Evolutionary conservation across 2,329 filamentous ascomycete genomes (phyloP), one percentile per base, ranked within the genome.

Genomic region (Xylariomycetidae sp.): DNA sequence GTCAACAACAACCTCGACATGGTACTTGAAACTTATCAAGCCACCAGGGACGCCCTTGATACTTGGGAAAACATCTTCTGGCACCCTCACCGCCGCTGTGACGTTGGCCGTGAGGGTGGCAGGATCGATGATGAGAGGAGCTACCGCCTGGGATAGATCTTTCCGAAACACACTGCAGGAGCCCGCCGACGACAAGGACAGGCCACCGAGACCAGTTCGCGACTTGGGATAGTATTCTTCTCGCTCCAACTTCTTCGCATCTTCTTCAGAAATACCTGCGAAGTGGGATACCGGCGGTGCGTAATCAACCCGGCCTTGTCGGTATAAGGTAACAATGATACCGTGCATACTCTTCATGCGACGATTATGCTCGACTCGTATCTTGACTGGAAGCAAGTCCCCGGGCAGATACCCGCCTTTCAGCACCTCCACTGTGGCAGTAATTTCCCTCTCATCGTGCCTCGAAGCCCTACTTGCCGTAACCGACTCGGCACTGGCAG

Each of bases 1-100:
- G 54, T 98, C 92, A 15, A 95, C 77, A 18, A 96, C 81, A 3
- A 95, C 85, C 58, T 98, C 92, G 14, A 95, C 74, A 46, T 89
- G 85, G 53, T 98, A 96, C 47, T 82, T 86, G 65, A 98, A 96
- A 48, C 82, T 88, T 44, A 98, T 92, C 80, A 96, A 92, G 20
- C 85, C 82, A 4, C 90, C 88, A 0, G 92, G 92, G 0, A 95
- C 87, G 34, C 81, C 82, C 18, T 79, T 79, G 42, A 96, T 96
- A 2, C 89, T 95, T 0, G 92, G 90, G 48, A 96, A 96, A 0
- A 80, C 79, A 51, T 95, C 86, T 43, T 94, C 87, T 0, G 92
- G 92, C 3, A 96, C 76, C 46, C 86, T 79, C 12, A 98, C 77
- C 3, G 84, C 83, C 4, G 88, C 83, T 12, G 82, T 92, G 25